These are phyloP conservation scores for Pythium inflatum DNA, from an alignment of 352 stramenopile species.

Conservation along the genomic window DNA sequence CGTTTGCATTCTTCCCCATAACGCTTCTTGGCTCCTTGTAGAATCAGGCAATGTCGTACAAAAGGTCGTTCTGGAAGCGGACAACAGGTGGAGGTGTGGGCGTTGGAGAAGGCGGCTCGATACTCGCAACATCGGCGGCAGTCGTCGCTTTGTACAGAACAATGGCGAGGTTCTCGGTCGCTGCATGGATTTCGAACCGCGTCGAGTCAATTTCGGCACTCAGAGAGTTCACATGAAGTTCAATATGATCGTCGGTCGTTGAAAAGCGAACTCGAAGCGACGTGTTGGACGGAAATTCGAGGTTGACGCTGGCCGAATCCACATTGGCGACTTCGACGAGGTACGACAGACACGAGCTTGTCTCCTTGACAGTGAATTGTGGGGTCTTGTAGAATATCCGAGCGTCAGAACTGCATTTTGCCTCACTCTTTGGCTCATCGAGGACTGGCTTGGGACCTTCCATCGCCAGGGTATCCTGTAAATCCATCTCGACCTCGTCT, in stretches of 20 bases:
- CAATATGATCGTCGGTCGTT: conserved; percentile 25
- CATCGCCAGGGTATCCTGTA: conserved; percentile 6
- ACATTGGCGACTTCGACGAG: conserved; percentile 49
- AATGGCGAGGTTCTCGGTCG: conserved; percentile 75
- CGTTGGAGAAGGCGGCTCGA: conserved; percentile 10
- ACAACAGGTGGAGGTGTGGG: conserved; percentile 29
- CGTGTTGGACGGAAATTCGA: conserved; percentile 41
- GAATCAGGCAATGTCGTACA: conserved; percentile 71
- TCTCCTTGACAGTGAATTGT: conserved; percentile 50
- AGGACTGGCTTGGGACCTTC: too few relatives aligned
- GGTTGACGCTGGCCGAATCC: conserved; percentile 42
- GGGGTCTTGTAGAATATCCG: conserved; percentile 25
- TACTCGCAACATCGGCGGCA: background rate
- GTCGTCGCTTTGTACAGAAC: conserved; percentile 48
- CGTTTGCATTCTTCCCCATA: background rate
- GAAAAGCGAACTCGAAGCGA: conserved; percentile 47
- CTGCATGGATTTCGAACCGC: conserved; percentile 51
- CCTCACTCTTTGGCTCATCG: background rate
- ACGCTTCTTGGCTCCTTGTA: background rate
- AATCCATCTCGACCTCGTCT: conserved; percentile 21
- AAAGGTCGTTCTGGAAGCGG: conserved; percentile 72
- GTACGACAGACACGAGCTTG: conserved; percentile 51
- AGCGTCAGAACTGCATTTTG: background rate
- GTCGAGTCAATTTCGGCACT: conserved; percentile 37
- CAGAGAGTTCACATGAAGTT: conserved; percentile 42